Percentiles rank a stretch among this genome's conserved stretches.
Evolutionary conservation across 306 rosid species (phyloP).

Genomic region (Cicer pinnatifidum): DNA sequence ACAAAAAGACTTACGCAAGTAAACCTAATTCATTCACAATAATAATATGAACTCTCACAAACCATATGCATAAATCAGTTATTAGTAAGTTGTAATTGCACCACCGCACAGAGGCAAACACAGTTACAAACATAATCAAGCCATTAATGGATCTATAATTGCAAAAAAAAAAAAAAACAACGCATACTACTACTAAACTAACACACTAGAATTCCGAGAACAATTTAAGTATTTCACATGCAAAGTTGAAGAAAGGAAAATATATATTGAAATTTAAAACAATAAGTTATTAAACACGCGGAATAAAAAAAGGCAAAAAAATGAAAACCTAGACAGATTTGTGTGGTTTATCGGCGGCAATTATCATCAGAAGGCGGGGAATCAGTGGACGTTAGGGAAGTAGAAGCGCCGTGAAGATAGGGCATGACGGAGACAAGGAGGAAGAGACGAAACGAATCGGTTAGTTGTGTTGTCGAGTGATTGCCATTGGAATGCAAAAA

Average conservation of each 20-base stretch:
- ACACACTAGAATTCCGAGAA: neutral
- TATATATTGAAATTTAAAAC: slow-evolving; percentile 6
- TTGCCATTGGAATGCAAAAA: neutral
- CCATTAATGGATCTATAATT: neutral
- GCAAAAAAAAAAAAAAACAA: neutral
- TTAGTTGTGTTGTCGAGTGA: neutral
- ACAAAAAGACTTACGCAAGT: neutral
- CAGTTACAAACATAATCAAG: neutral
- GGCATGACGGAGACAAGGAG: neutral
- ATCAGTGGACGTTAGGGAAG: neutral
- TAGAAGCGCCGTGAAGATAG: neutral
- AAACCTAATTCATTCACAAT: neutral
- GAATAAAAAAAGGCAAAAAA: neutral
- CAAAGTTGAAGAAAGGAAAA: neutral
- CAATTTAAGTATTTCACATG: neutral
- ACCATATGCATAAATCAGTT: neutral
- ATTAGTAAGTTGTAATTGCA: neutral
- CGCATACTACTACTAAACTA: neutral
- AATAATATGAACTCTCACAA: neutral
- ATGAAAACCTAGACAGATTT: slow-evolving; percentile 31
- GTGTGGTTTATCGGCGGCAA: neutral
- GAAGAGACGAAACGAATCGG: neutral
- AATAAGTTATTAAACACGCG: neutral
- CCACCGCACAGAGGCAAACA: slow-evolving; percentile 6
- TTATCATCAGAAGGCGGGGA: neutral